Evolutionary conservation across 129 eudicot genomes (phyloP).

Genomic region (Ambrosia artemisiifolia): DNA sequence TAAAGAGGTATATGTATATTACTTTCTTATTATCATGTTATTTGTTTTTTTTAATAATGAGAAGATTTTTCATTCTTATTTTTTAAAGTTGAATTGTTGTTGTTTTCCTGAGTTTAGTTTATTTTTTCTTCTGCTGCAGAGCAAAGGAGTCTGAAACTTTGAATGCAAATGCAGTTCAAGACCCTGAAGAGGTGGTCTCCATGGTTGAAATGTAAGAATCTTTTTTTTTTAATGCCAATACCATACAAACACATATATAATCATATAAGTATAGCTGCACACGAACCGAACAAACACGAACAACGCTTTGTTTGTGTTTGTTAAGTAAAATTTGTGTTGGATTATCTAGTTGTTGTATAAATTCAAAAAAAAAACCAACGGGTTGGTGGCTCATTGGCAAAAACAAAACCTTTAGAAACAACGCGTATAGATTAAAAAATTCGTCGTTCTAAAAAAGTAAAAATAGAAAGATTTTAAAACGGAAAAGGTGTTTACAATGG

Average conservation of each 20-base stretch:
- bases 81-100: neutral
- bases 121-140: constrained; percentile 12
- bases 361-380: too few relatives aligned
- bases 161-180: constrained; percentile 39
- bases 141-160: constrained; percentile 31
- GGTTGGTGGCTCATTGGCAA: too few relatives aligned
- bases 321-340: too few relatives aligned
- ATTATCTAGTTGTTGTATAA: too few relatives aligned
- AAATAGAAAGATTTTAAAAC: too few relatives aligned
- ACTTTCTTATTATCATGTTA: neutral
- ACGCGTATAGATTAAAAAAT: too few relatives aligned
- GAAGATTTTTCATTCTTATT: neutral
- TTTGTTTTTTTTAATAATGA: neutral
- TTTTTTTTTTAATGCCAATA: neutral
- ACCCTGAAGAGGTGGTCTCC: constrained; percentile 42
- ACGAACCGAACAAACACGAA: too few relatives aligned
- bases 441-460: too few relatives aligned
- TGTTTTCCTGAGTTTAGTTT: neutral
- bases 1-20: neutral
- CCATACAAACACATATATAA: too few relatives aligned
- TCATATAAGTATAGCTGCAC: too few relatives aligned
- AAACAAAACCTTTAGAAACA: too few relatives aligned
- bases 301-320: too few relatives aligned
- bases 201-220: constrained; percentile 38
- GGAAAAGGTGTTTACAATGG: neutral